Evolutionary conservation across 192 early-diverging fungal genomes (phyloP), one percentile per base, ranked within the genome.

Genomic region (Podila clonocystis): DNA sequence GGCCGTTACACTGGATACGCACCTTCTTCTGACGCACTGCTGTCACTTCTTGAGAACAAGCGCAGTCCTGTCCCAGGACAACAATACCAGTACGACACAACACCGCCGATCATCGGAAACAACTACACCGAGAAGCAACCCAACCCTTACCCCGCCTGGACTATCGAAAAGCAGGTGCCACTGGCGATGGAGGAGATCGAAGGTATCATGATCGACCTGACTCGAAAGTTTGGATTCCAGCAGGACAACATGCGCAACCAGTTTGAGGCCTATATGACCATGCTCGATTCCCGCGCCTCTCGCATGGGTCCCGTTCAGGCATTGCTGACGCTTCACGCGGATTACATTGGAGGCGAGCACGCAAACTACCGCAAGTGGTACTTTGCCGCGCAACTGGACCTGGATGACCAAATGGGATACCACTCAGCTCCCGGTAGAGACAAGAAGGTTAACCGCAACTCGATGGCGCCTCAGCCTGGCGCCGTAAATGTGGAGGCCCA

Each of bases 281-380:
- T 93, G 90, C 85, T 95, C 3, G 93, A 95, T 69, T 94, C 93
- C 22, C 87, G 94, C 65, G 89, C 93, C 9, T 92, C 93, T 19
- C 87, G 94, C 13, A 91, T 94, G 89, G 84, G 86, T 26, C 89
- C 93, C 9, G 85, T 87, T 19, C 86, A 91, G 77, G 94, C 94
- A 36, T 68, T 95, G 50, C 80, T 91, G 30, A 91, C 91, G 50
- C 72, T 95, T 17, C 93, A 95, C 72, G 91, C 92, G 15, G 94
- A 95, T 71, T 93, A 91, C 66, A 89, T 95, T 72, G 94, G 93
- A 62, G 94, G 94, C 49, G 91, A 92, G 71, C 83, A 92, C 62
- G 90, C 93, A 65, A 95, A 95, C 85, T 95, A 94, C 76, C 87
- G 93, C 26, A 91, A 90, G 63, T 95, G 94, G 94, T 95, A 91